Evolutionary conservation across 2,329 filamentous ascomycete species (phyloP).

Genomic region (Sordariomycetes sp.): DNA sequence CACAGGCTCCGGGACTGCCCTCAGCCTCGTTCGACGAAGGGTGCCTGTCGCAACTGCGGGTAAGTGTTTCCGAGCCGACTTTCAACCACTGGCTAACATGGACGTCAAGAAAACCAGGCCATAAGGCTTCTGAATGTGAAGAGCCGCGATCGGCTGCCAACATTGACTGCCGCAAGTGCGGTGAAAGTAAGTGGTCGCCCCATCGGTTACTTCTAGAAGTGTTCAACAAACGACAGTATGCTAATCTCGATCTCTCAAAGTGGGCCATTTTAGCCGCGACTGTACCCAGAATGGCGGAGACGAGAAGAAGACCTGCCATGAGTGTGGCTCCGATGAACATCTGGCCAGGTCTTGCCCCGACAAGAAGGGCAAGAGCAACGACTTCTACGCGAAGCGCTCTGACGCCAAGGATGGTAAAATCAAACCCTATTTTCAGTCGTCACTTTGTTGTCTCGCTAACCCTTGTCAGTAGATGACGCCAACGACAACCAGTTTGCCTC

Average conservation of each 20-base stretch:
- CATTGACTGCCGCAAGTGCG: constrained; percentile 57
- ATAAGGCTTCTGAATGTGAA: constrained; percentile 38
- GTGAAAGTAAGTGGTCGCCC: constrained; percentile 36
- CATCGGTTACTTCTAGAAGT: neutral
- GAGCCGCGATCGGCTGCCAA: constrained; percentile 51
- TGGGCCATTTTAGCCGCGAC: constrained; percentile 52
- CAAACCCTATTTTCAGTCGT: neutral
- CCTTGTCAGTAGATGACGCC: neutral
- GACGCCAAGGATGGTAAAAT: neutral
- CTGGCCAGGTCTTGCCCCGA: constrained; percentile 38
- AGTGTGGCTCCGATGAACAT: constrained; percentile 56
- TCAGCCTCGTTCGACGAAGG: constrained; percentile 50
- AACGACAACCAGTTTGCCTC: neutral
- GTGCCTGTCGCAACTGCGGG: constrained; percentile 60
- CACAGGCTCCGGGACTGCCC: constrained; percentile 62
- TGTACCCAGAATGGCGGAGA: constrained; percentile 53
- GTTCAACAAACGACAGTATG: neutral
- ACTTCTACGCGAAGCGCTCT: neutral
- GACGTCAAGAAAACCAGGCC: constrained; percentile 32
- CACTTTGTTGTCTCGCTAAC: neutral
- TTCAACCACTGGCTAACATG: constrained; percentile 5
- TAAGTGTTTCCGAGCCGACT: constrained; percentile 11
- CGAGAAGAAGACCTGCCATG: constrained; percentile 35
- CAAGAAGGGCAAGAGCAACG: constrained; percentile 19
- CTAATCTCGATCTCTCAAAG: constrained; percentile 17